Evolutionary conservation across 1,139 yeast species (phyloP).

Genomic region (Saccharomyces hybrid): DNA sequence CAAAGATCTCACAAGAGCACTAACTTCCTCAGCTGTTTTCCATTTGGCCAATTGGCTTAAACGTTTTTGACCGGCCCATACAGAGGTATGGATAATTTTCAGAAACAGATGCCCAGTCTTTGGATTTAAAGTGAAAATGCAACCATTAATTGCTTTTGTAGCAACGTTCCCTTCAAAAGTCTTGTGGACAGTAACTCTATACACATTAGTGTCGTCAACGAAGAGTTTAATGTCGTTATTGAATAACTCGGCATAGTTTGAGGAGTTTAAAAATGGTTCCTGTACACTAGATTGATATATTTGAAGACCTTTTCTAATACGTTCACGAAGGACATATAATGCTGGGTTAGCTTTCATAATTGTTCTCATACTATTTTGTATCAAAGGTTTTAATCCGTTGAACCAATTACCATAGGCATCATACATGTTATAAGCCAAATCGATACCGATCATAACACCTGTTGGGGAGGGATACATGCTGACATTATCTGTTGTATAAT

Average conservation of each 20-base stretch:
- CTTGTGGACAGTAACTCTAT: slow-evolving; percentile 86
- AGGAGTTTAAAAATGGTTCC: slow-evolving; percentile 82
- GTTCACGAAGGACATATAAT: slow-evolving; percentile 78
- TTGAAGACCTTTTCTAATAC: slow-evolving; percentile 89
- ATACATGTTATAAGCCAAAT: slow-evolving; percentile 90
- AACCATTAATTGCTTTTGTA: slow-evolving; percentile 91
- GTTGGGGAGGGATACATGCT: slow-evolving; percentile 90
- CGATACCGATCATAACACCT: slow-evolving; percentile 85
- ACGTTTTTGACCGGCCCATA: slow-evolving; percentile 96
- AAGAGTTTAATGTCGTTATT: slow-evolving; percentile 76
- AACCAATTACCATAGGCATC: slow-evolving; percentile 98
- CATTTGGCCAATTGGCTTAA: slow-evolving; percentile 91
- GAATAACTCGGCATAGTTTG: slow-evolving; percentile 84
- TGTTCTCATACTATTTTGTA: slow-evolving; percentile 88
- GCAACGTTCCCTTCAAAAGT: slow-evolving; percentile 91
- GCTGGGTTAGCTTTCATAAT: slow-evolving; percentile 96
- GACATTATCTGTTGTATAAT: slow-evolving; percentile 81
- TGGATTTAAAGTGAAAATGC: slow-evolving; percentile 83
- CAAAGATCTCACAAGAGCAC: slow-evolving; percentile 78
- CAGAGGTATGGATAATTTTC: slow-evolving; percentile 86
- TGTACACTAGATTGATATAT: slow-evolving; percentile 90
- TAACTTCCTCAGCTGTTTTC: slow-evolving; percentile 98
- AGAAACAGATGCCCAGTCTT: slow-evolving; percentile 81
- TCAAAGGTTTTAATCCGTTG: slow-evolving; percentile 82
- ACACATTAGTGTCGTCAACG: slow-evolving; percentile 88